Base-by-base conservation (phyloP, 257 asterid species). In the Capsicum rhomboideum region DNA sequence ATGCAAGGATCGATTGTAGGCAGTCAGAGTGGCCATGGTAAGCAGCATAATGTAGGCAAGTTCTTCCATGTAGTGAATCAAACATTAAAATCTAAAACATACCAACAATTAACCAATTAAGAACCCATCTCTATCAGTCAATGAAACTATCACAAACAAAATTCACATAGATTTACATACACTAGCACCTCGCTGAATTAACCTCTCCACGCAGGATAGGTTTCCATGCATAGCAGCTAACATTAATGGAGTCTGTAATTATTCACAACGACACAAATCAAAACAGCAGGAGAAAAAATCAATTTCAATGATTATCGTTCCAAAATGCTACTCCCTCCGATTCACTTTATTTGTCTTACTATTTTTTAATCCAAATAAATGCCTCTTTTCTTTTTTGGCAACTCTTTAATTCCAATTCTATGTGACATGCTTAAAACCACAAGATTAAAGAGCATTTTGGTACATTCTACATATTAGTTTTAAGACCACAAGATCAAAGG, bases 1-100 rank as follows among this genome's bases (percentile, higher is more conserved):
- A 92, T 52, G 94, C 89, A 83, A 94, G 91, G 80, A 94, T 92
- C 52, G 90, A 86, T 63, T 90, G 89, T 59, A 94, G 92, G 90
- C 97, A 94, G 78, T 92, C 97, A 17, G 91, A 91, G 84, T 91
- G 95, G 8, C 98, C 98, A 87, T 92, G 89, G 86, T 91, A 91
- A 81, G 97, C 96, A 74, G 98, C 98, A 87, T 94, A 89, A 87
- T 94, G 98, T 91, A 94, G 82, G 78, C 97, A 93, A 42, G 97
- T 94, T 84, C 97, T 91, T 84, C 94, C 92, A 84, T 88, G 79
- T 34, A 87, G 83, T 83, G 95, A 84, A 89, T 94, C 98, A 87
- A 95, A 95, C 91, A 90, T 88, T 86, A 95, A 87, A 83, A 92
- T 87, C 98, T 95, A 91, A 17, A 74, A 31, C 67, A 86, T 13